phyloP scores from a whole-genome alignment of 2,329 filamentous ascomycete genomes.

The Lecanicillium sp. region DNA sequence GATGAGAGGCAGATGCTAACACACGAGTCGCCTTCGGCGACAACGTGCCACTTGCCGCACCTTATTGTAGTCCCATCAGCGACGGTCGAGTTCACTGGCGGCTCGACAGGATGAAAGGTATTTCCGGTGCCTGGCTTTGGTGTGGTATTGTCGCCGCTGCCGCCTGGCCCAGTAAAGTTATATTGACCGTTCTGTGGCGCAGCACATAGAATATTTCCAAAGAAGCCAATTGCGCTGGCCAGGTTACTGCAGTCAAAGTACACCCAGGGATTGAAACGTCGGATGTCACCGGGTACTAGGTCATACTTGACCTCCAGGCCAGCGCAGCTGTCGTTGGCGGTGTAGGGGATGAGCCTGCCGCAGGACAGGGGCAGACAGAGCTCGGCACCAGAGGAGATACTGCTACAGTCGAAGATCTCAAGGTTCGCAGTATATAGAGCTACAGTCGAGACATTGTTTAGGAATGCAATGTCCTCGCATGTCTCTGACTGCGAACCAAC shows the following conservation, averaged over 20 bases:
- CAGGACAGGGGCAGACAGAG: not conserved
- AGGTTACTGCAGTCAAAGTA: conserved; percentile 6
- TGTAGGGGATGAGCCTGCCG: not conserved
- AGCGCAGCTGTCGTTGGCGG: not conserved
- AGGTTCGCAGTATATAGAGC: not conserved
- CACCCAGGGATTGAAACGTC: conserved; percentile 4
- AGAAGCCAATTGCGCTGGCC: not conserved
- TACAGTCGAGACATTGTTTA: not conserved
- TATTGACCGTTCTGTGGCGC: conserved; percentile 2
- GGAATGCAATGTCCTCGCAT: not conserved
- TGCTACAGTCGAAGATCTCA: not conserved
- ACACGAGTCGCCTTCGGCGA: conserved; percentile 2
- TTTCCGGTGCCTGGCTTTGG: not conserved
- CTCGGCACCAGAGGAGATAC: not conserved
- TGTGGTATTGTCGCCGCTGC: not conserved
- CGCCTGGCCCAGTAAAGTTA: too few species aligned
- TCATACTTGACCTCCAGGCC: not conserved
- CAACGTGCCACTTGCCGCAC: conserved; percentile 4
- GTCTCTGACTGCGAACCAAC: not conserved
- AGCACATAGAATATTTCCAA: conserved; percentile 2
- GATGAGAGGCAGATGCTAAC: conserved; percentile 10
- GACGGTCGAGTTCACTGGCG: conserved; percentile 4
- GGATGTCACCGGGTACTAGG: conserved; percentile 1
- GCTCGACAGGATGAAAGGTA: conserved; percentile 1
- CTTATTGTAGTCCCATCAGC: conserved; percentile 1